phyloP scores from a whole-genome alignment of 352 stramenopile genomes.

The Achlya hypogyna region DNA sequence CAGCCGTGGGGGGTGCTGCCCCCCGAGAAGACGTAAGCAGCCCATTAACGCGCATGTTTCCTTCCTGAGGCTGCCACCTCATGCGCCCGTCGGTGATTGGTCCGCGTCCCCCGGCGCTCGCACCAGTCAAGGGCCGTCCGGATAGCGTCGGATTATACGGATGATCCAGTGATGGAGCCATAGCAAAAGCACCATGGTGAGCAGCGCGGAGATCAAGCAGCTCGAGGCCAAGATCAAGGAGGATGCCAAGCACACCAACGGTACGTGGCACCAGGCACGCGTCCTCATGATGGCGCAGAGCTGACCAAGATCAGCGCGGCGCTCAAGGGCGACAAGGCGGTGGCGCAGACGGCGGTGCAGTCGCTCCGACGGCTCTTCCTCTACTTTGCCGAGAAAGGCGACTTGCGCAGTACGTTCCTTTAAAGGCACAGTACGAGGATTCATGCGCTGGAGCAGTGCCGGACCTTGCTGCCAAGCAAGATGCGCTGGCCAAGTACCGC shows the following conservation, averaged over 20 bases:
- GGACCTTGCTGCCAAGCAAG: slow-evolving; percentile 14
- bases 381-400: slow-evolving; percentile 77
- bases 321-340: slow-evolving; percentile 61
- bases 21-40: background rate
- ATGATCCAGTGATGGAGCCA: background rate
- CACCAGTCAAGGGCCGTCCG: background rate
- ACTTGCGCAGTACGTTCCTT: slow-evolving; percentile 34
- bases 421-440: background rate
- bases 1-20: slow-evolving; percentile 14
- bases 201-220: slow-evolving; percentile 27
- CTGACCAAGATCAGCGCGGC: slow-evolving; percentile 66
- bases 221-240: slow-evolving; percentile 80
- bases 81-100: background rate
- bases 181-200: background rate
- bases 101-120: too few species aligned
- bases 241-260: slow-evolving; percentile 78
- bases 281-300: slow-evolving; percentile 24
- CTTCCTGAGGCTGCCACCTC: background rate
- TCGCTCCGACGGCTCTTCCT: slow-evolving; percentile 67
- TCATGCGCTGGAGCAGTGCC: slow-evolving; percentile 19
- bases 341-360: slow-evolving; percentile 69
- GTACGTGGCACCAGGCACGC: slow-evolving; percentile 22
- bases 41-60: background rate
- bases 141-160: background rate
- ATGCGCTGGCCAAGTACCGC: slow-evolving; percentile 63